phyloP scores from a whole-genome alignment of 164 flowering plant genomes.

The Vitis cinerea region DNA sequence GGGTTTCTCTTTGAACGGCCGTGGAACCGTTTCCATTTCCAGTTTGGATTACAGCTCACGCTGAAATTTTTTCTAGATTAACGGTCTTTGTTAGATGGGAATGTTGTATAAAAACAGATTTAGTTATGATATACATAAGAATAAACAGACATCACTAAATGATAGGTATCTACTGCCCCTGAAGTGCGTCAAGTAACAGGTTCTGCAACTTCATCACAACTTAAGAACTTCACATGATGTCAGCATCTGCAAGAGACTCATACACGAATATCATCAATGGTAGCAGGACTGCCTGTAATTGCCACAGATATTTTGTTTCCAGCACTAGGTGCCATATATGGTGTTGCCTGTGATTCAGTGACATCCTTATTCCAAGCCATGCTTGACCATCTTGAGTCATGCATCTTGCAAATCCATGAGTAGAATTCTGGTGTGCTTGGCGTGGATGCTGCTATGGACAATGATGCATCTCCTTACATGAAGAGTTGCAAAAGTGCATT shows the following conservation, averaged over 20 bases:
- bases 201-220: slow-evolving; percentile 79
- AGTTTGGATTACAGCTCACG: too few species aligned
- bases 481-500: slow-evolving; percentile 80
- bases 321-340: slow-evolving; percentile 67
- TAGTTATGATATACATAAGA: background rate
- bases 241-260: slow-evolving; percentile 94
- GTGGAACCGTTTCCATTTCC: too few species aligned
- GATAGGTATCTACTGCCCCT: slow-evolving; percentile 89
- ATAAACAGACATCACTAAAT: slow-evolving; percentile 9
- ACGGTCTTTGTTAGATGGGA: too few species aligned
- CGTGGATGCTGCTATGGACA: slow-evolving; percentile 82
- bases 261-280: slow-evolving; percentile 56
- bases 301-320: slow-evolving; percentile 81
- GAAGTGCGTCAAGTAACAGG: slow-evolving; percentile 90
- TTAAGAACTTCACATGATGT: slow-evolving; percentile 78
- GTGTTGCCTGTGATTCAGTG: slow-evolving; percentile 85
- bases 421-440: slow-evolving; percentile 72
- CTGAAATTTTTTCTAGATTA: too few species aligned
- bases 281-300: slow-evolving; percentile 56
- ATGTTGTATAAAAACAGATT: too few species aligned
- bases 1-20: too few species aligned
- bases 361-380: slow-evolving; percentile 85
- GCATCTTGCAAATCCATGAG: slow-evolving; percentile 88
- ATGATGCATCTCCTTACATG: slow-evolving; percentile 86
- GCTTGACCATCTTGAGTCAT: slow-evolving; percentile 85